A percentile compares a stretch with the other conserved stretches of the same genome.
phyloP scores from a whole-genome alignment of 139 green algal species.

The Closterium sp. region DNA sequence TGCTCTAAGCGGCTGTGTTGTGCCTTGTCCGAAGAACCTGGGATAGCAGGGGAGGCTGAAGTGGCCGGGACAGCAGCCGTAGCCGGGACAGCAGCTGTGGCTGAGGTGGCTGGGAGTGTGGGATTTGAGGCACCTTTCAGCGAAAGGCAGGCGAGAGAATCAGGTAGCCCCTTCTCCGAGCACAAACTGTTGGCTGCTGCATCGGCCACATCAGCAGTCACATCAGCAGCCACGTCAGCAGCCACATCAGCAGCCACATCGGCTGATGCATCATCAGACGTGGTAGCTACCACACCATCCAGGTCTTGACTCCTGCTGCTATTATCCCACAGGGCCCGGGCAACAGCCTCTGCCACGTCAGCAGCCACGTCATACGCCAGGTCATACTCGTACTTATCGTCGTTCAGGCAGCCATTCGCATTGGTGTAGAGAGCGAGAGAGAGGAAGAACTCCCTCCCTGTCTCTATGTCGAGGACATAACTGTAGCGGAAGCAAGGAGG shows the following conservation, averaged over 20 bases:
- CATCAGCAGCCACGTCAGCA: neutral
- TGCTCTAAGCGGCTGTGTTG: too few species aligned
- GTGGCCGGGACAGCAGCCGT: too few species aligned
- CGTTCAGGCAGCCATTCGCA: slow-evolving; percentile 53
- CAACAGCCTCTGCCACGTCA: slow-evolving; percentile 48
- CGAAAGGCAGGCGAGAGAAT: neutral
- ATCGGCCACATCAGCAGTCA: neutral
- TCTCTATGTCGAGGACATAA: slow-evolving; percentile 53
- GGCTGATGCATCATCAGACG: neutral
- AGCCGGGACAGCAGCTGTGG: too few species aligned
- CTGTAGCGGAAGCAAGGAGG: slow-evolving; percentile 1
- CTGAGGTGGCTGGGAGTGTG: too few species aligned
- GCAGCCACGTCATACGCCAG: slow-evolving; percentile 42
- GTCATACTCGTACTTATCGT: slow-evolving; percentile 58
- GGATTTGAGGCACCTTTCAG: neutral
- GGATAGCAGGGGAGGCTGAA: too few species aligned
- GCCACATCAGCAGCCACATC: too few species aligned
- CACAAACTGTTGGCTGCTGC: neutral
- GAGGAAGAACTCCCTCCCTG: slow-evolving; percentile 54
- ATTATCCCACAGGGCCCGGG: slow-evolving; percentile 40
- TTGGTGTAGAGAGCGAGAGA: slow-evolving; percentile 56
- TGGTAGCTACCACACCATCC: neutral
- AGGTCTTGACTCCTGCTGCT: neutral
- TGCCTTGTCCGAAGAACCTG: neutral
- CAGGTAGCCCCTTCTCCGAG: neutral